Conservation (phyloP, 1,139 yeast genomes). For the Geotrichum citri-aurantii region DNA sequence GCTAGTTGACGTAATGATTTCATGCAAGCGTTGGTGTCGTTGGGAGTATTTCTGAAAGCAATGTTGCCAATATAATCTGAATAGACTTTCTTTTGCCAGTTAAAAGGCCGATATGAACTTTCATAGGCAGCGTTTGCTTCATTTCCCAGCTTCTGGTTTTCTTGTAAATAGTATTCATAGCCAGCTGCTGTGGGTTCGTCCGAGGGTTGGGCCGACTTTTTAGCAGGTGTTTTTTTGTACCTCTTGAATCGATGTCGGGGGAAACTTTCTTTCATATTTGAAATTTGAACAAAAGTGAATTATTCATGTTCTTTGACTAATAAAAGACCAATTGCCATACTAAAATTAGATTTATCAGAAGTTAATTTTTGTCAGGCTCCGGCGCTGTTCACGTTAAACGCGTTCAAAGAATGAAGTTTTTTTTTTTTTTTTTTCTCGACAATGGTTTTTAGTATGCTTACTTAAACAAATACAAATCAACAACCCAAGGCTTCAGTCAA, state of each 20-base stretch:
- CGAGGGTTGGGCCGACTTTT: not conserved
- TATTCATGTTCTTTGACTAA: not conserved
- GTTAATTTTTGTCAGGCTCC: not conserved
- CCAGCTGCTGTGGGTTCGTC: not conserved
- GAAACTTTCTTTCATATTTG: not conserved
- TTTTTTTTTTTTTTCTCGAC: not conserved
- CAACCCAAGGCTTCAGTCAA: no score
- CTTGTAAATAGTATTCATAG: not conserved
- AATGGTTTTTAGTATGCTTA: no score
- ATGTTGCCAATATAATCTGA: not conserved
- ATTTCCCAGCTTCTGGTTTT: constrained; percentile 7
- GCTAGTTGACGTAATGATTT: constrained; percentile 7
- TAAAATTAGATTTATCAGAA: not conserved
- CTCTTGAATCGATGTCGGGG: not conserved
- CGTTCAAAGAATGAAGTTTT: not conserved
- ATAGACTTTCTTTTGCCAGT: constrained; percentile 6
- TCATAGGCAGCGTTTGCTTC: constrained; percentile 8
- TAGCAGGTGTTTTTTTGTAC: not conserved
- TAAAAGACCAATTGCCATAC: not conserved
- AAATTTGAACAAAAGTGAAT: not conserved
- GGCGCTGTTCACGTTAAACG: not conserved
- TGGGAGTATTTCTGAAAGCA: not conserved
- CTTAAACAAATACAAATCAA: no score
- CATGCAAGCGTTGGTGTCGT: not conserved
- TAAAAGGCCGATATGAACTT: constrained; percentile 6